These are phyloP conservation scores for Medicago truncatula DNA, from an alignment of 306 rosid species.

Conservation along the genomic window DNA sequence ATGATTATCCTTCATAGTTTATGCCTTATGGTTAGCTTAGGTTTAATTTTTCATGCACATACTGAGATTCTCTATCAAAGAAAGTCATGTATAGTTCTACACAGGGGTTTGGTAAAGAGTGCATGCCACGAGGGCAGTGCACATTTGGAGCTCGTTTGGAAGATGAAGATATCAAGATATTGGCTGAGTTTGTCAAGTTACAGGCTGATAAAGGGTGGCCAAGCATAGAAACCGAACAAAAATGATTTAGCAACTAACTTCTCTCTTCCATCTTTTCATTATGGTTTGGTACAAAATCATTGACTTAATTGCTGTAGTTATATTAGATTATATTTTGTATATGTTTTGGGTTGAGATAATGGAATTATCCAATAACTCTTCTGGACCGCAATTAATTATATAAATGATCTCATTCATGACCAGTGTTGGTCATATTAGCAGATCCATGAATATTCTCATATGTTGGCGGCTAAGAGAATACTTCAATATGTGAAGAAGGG, in stretches of 20 bases:
- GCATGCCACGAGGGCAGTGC: constrained; percentile 93
- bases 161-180: constrained; percentile 80
- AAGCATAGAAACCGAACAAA: constrained; percentile 45
- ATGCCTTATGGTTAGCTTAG: constrained; percentile 13
- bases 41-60: constrained; percentile 18
- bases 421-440: neutral
- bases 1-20: constrained; percentile 4
- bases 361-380: neutral
- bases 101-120: constrained; percentile 88
- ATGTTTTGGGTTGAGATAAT: neutral
- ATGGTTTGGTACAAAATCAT: neutral
- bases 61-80: constrained; percentile 11
- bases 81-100: constrained; percentile 1
- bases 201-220: constrained; percentile 96
- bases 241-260: constrained; percentile 41
- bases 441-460: too few species aligned
- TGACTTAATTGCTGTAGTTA: neutral
- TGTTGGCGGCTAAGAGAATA: too few species aligned
- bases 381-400: neutral
- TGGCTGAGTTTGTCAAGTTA: constrained; percentile 84
- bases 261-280: constrained; percentile 3
- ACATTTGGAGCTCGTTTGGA: constrained; percentile 94
- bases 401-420: neutral
- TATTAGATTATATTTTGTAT: neutral
- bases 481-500: too few species aligned